Base-by-base conservation (phyloP, 495 filamentous ascomycete species). In the Haplographium delicatum region DNA sequence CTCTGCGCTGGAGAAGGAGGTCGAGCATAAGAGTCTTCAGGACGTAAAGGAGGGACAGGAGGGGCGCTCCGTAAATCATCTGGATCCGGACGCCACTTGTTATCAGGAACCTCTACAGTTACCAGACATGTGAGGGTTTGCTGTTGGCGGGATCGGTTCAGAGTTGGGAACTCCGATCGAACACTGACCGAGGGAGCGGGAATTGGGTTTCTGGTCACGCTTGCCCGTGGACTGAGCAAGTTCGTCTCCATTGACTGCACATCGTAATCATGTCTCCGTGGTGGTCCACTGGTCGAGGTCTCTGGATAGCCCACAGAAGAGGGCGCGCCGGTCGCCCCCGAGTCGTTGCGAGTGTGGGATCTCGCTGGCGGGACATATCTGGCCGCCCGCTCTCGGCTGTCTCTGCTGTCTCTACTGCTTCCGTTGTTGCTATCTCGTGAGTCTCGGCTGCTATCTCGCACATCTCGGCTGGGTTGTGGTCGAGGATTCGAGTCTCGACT, bases 221-320 rank as follows among this genome's bases (percentile, higher is more conserved):
- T 72, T 4, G 72, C 63, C 34, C 89, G 79, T 6, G 90, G 85
- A 64, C 79, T 88, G 57, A 80, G 81, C 22, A 95, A 69, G 35
- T 83, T 88, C 1, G 87, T 87, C 67, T 96, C 91, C 89, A 96
- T 95, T 10, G 91, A 88, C 60, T 96, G 91, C 20, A 95, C 80
- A 64, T 98, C 93, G 62, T 95, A 96, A 59, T 96, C 93, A 61
- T 96, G 91, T 44, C 89, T 81, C 53, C 91, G 72, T 31, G 73
- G 72, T 16, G 76, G 73, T 11, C 75, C 75, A 56, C 74, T 79
- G 50, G 72, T 72, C 5, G 67, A 64, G 9, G 79, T 76, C 20
- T 91, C 88, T 34, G 81, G 77, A 60, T 91, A 94, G 19, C 89
- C 87, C 47, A 71, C 81, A 18, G 84, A 87, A 7, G 83, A 87